Evolutionary conservation across 768 basidiomycete species (phyloP).

Genomic region (Psilocybe azurescens): DNA sequence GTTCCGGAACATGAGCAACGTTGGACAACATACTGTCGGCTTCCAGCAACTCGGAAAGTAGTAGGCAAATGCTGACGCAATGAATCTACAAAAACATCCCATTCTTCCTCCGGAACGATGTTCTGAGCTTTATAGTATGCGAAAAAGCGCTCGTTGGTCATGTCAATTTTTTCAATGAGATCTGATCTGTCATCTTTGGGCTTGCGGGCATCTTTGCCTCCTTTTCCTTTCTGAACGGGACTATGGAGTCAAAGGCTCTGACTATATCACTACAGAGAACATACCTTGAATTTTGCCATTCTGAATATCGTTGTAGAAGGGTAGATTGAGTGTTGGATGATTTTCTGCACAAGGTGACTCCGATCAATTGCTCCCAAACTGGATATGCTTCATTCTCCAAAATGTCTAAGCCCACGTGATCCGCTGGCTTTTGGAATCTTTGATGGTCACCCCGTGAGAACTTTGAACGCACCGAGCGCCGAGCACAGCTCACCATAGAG

Average conservation of each 20-base stretch:
- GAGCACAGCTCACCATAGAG: no score
- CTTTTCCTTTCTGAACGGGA: slow-evolving; percentile 2
- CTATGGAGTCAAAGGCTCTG: no score
- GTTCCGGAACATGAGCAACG: background rate
- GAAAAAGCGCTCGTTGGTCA: slow-evolving; percentile 73
- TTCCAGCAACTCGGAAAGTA: slow-evolving; percentile 92
- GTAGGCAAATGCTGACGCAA: slow-evolving; percentile 83
- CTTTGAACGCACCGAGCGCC: no score
- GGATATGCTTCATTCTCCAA: no score
- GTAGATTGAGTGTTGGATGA: background rate
- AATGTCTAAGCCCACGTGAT: no score
- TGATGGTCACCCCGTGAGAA: no score
- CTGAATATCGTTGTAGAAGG: background rate
- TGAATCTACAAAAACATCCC: slow-evolving; percentile 70
- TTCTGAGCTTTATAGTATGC: slow-evolving; percentile 78
- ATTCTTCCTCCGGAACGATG: slow-evolving; percentile 80
- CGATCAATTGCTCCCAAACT: background rate
- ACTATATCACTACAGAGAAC: background rate
- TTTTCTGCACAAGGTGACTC: background rate
- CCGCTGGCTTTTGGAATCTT: no score
- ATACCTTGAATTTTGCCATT: background rate
- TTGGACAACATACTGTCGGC: slow-evolving; percentile 65
- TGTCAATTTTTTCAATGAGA: slow-evolving; percentile 61
- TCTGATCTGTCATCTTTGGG: slow-evolving; percentile 45
- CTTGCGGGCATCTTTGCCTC: slow-evolving; percentile 6